Base-by-base conservation (phyloP, 2,329 filamentous ascomycete genomes). In the Fusarium nygamai region DNA sequence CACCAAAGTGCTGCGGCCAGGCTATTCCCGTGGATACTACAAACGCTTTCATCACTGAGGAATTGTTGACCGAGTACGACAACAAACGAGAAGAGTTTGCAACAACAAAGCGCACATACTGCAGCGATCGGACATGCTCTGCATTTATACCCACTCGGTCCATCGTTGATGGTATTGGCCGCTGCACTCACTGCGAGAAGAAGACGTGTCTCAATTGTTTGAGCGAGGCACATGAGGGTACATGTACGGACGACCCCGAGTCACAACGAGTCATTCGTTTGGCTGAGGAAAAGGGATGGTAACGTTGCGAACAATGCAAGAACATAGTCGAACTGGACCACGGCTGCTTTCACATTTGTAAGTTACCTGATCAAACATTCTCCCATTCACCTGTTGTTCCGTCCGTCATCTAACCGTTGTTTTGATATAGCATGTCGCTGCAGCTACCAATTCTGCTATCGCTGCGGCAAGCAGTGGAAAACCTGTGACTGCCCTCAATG, bases 11-110 rank as follows among this genome's bases (percentile, higher is more conserved):
- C 31, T 51, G 48, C 9, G 12, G 48, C 1, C 31, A 51, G 3
- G 31, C 1, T 0, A 51, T 51, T 24, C 48, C 48, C 0, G 6
- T 27, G 3, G 0, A 51, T 8, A 1, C 3, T 0, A 34, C 48
- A 53, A 53, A 53, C 2, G 3, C 0, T 0, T 53, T 34, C n/a
- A 53, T 53, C 12, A 0, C 31, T 0, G 48, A 6, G 12, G 31
- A 51, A 0, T 11, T 51, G 1, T 24, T 51, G n/a, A 0, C n/a
- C 6, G 31, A 51, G 31, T 51, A 0, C 2, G 31, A 51, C 1
- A 1, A 24, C 1, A 51, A 53, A 53, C 31, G 9, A 0, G n/a
- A 34, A 0, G 48, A 53, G 19, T 34, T 20, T 1, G 48, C 0
- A 24, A 24, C 31, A 20, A 2, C 4, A 0, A 3, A 34, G 0